phyloP scores from a whole-genome alignment of 129 eudicot genomes.

The Artemisia tridentata region DNA sequence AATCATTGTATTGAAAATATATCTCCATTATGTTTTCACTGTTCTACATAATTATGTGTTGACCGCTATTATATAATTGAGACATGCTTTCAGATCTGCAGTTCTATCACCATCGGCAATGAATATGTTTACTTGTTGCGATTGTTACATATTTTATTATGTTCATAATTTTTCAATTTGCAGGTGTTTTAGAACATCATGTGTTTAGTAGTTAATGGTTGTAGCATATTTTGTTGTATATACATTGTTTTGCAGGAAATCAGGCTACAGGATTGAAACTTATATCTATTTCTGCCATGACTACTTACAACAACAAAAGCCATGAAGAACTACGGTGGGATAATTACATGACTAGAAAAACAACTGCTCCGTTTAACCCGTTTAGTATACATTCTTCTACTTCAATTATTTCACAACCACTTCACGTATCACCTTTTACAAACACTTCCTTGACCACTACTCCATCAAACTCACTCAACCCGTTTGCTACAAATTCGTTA shows the following conservation, averaged over 20 bases:
- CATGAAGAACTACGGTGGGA: slow-evolving; percentile 63
- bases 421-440: no score
- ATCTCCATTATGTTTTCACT: no score
- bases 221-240: slow-evolving; percentile 6
- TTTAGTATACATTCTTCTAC: slow-evolving; percentile 1
- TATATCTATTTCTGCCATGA: slow-evolving; percentile 52
- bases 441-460: background rate
- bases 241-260: slow-evolving; percentile 29
- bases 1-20: no score
- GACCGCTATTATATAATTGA: no score
- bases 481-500: no score
- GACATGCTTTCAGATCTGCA: no score
- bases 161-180: background rate
- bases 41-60: no score
- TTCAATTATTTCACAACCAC: background rate
- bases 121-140: no score
- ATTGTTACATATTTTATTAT: no score
- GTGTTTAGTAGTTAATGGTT: background rate
- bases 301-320: slow-evolving; percentile 37
- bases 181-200: background rate
- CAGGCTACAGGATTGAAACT: slow-evolving; percentile 22
- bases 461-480: no score
- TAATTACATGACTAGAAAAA: slow-evolving; percentile 43
- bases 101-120: no score
- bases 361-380: slow-evolving; percentile 18